A percentile compares a stretch with the other conserved stretches of the same genome.
phyloP scores from a whole-genome alignment of 2,329 filamentous ascomycete genomes.

The Cytospora piceae region DNA sequence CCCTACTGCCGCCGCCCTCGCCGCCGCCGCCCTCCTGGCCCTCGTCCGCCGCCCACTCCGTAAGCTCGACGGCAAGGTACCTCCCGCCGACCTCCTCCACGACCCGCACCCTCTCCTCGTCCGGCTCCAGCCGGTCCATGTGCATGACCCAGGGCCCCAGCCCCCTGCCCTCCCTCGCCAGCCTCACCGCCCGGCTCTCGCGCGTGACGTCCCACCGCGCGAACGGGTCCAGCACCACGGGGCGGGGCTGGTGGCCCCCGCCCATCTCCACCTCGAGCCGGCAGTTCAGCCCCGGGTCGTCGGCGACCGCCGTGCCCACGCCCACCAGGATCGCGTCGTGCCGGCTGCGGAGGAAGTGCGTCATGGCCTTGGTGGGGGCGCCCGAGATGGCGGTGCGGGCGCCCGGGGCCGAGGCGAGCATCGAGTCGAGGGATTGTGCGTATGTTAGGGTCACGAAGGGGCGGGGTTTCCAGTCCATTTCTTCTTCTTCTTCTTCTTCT shows the following conservation, averaged over 20 bases:
- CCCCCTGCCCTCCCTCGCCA: slow-evolving; percentile 67
- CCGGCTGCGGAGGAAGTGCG: slow-evolving; percentile 80
- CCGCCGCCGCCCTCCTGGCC: slow-evolving; percentile 33
- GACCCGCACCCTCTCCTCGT: slow-evolving; percentile 43
- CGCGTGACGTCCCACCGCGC: slow-evolving; percentile 70
- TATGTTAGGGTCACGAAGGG: slow-evolving; percentile 81
- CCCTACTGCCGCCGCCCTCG: slow-evolving; percentile 41
- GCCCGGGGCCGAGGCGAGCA: slow-evolving; percentile 75
- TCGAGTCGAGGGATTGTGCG: slow-evolving; percentile 85
- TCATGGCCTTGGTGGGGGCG: slow-evolving; percentile 85
- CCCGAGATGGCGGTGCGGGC: slow-evolving; percentile 84
- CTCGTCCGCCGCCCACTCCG: slow-evolving; percentile 40
- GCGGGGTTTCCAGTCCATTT: slow-evolving; percentile 29
- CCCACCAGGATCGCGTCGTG: slow-evolving; percentile 88
- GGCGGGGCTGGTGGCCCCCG: slow-evolving; percentile 66
- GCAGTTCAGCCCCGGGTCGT: slow-evolving; percentile 86
- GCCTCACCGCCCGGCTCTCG: slow-evolving; percentile 66
- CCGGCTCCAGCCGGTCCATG: slow-evolving; percentile 48
- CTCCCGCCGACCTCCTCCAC: slow-evolving; percentile 57
- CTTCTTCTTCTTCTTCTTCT: not conserved
- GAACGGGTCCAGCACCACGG: slow-evolving; percentile 79
- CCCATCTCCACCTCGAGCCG: slow-evolving; percentile 66
- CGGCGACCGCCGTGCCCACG: slow-evolving; percentile 79
- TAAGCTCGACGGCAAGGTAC: slow-evolving; percentile 50
- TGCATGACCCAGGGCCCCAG: slow-evolving; percentile 75